Percentiles rank a stretch among this genome's conserved stretches.
These are phyloP conservation scores for Leptographium galeiforme DNA, from an alignment of 2,329 filamentous ascomycete species.

Conservation along the genomic window DNA sequence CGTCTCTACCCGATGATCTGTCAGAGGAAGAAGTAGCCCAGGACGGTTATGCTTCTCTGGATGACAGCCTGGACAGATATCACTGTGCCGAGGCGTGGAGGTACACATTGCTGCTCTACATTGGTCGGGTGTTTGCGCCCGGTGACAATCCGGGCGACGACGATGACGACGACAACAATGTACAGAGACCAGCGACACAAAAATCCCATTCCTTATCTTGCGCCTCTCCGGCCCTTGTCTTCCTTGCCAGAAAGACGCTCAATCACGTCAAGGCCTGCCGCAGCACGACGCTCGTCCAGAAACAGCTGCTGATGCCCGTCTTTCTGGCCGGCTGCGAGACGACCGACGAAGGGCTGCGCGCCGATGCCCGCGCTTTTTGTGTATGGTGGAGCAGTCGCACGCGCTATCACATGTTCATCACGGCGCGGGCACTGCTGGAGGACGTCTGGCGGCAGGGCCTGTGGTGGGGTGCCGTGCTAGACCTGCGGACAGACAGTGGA, in stretches of 20 bases:
- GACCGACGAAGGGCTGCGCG: slow-evolving; percentile 12
- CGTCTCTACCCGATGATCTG: neutral
- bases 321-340: slow-evolving; percentile 22
- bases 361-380: slow-evolving; percentile 17
- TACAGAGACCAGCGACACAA: neutral
- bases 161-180: neutral
- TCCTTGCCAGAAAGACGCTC: slow-evolving; percentile 17
- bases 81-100: slow-evolving; percentile 23
- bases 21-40: neutral
- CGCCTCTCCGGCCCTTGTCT: slow-evolving; percentile 10
- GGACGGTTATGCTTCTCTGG: neutral
- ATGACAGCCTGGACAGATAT: slow-evolving; percentile 13
- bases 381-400: slow-evolving; percentile 18
- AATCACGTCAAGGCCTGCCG: slow-evolving; percentile 18
- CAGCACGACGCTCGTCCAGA: slow-evolving; percentile 17
- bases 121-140: slow-evolving; percentile 17
- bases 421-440: slow-evolving; percentile 10
- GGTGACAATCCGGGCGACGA: neutral
- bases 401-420: slow-evolving; percentile 19
- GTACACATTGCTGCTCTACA: slow-evolving; percentile 19
- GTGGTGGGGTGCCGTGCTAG: no score
- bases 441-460: slow-evolving; percentile 9
- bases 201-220: neutral
- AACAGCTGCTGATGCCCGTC: slow-evolving; percentile 22
- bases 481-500: no score